phyloP scores from a whole-genome alignment of 148 eudicot genomes.

The Vaccinium corymbosum region DNA sequence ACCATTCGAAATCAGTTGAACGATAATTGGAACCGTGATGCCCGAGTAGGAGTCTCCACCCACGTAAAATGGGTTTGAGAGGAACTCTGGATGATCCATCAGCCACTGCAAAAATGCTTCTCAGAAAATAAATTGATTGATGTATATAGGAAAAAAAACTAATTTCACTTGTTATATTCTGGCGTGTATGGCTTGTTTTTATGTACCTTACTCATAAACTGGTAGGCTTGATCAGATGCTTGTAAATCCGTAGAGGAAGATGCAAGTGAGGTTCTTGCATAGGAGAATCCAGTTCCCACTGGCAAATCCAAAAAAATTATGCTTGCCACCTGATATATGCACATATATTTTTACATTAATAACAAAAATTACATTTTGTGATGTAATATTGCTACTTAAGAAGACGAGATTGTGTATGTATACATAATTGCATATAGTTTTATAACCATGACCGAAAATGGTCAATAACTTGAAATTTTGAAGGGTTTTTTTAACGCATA shows the following conservation, averaged over 20 bases:
- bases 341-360: no score
- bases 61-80: slow-evolving; percentile 47
- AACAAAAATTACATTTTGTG: no score
- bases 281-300: slow-evolving; percentile 73
- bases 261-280: slow-evolving; percentile 35
- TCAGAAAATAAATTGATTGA: background rate
- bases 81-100: slow-evolving; percentile 38
- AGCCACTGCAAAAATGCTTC: slow-evolving; percentile 40
- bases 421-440: no score
- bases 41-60: slow-evolving; percentile 72
- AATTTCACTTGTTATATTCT: background rate
- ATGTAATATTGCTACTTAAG: no score
- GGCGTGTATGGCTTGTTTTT: background rate
- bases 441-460: no score
- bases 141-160: no score
- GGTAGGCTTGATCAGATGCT: slow-evolving; percentile 29
- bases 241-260: slow-evolving; percentile 39
- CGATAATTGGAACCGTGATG: slow-evolving; percentile 41
- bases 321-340: slow-evolving; percentile 43
- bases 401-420: no score
- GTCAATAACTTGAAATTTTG: no score
- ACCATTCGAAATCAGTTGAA: slow-evolving; percentile 29
- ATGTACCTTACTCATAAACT: slow-evolving; percentile 54
- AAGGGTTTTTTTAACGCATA: no score
- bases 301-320: slow-evolving; percentile 61